Base-by-base conservation (phyloP, 2,329 filamentous ascomycete genomes). In the Neopestalotiopsis sp. region DNA sequence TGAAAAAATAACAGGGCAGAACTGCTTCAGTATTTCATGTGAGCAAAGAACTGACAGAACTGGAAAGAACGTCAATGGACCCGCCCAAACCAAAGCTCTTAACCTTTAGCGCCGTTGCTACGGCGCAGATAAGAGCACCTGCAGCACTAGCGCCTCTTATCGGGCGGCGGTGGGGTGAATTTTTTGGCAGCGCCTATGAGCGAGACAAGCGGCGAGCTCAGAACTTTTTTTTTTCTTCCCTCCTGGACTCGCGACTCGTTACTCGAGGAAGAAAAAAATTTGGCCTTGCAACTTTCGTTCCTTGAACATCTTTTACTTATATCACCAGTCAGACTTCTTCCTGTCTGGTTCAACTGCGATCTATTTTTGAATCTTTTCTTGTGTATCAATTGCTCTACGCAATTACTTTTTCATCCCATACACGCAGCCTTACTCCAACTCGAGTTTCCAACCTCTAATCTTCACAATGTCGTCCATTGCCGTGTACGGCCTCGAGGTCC, bases 401-500 rank as follows among this genome's bases (percentile, higher is more conserved):
- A 32, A 38, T 62, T 20, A 20, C n/a, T 17, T 28, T 45, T 49
- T 14, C 13, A n/a, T 38, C 28, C 14, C 32, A 34, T 7, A 38
- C 34, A 38, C 34, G 64, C 28, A 66, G 64, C 24, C 64, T 34
- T 32, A 24, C 28, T 24, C 68, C 60, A 42, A 63, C 64, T 72
- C 63, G 71, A 61, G 62, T 40, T 66, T 62, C 58, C 52, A 67
- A 68, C 58, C 69, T 67, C 52, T 65, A 69, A 69, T 63, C 65
- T 68, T 70, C 71, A 73, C 75, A 74, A 90, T 90, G 88, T 84
- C 87, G 81, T 80, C 85, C 72, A 92, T 96, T 82, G 93, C 93
- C 81, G 88, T 98, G 80, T 99, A 96, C 81, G 94, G 95, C 83
- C 92, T 98, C 75, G 91, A 94, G 86, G 93, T 98, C 82, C 94